These are phyloP conservation scores for Acacia melanoxylon DNA, from an alignment of 306 rosid species.

Conservation along the genomic window DNA sequence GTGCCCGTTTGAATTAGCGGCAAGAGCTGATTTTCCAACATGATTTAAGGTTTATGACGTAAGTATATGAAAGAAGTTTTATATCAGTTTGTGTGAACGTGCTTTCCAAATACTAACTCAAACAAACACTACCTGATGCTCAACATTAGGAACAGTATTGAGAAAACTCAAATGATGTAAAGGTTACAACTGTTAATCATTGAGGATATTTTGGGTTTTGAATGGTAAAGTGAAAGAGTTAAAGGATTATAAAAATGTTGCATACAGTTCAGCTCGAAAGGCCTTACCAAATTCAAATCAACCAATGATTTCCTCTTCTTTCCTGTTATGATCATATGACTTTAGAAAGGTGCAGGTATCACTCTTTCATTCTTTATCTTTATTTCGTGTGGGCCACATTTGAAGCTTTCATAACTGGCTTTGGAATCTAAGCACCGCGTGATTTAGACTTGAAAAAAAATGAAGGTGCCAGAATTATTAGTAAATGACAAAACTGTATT, in stretches of 20 bases:
- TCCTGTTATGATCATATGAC: conserved; percentile 31
- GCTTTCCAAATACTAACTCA: too few species aligned
- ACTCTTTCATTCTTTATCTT: conserved; percentile 27
- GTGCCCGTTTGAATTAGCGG: too few species aligned
- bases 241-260: conserved; percentile 6
- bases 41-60: too few species aligned
- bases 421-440: neutral
- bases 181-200: neutral
- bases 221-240: conserved; percentile 20
- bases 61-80: too few species aligned
- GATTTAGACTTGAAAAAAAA: neutral
- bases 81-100: too few species aligned
- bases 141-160: neutral
- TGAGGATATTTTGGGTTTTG: conserved; percentile 13
- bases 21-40: too few species aligned
- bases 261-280: conserved; percentile 30
- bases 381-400: conserved; percentile 40
- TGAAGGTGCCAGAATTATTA: conserved; percentile 35
- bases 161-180: neutral
- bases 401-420: conserved; percentile 31
- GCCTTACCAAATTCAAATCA: conserved; percentile 35
- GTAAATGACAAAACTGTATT: conserved; percentile 44
- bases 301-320: conserved; percentile 31
- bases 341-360: conserved; percentile 35
- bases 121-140: neutral